Base-by-base conservation (phyloP, 2,329 filamentous ascomycete genomes). In the Amesomyces nigricolor region DNA sequence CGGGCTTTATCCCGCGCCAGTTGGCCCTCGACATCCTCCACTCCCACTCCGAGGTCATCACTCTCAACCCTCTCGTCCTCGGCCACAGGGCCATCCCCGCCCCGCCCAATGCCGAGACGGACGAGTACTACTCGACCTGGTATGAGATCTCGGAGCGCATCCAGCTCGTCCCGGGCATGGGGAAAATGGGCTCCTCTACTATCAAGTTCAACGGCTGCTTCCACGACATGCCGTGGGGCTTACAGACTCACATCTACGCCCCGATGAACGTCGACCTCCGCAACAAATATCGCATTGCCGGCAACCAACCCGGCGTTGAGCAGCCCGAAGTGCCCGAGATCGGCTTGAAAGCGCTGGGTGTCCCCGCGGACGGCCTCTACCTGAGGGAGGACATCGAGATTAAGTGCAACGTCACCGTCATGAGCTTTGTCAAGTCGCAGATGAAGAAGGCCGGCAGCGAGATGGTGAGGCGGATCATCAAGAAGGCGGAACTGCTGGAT, bases 81-180 rank as follows among this genome's bases (percentile, higher is more conserved):
- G 73, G 74, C 38, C 79, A 85, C 72, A 80, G 81, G 60, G 72
- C 82, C 57, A 85, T 87, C 67, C 75, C 82, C 51, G 83, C 85
- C 1, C 85, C 85, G 29, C 83, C 83, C 71, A 77, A 85, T 70
- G 84, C 85, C 60, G 78, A 82, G 54, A 73, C 82, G 61, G 85
- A 88, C 70, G 85, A 88, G 69, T 88, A 78, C 71, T 88, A 86
- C 70, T 82, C 82, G 59, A 86, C 85, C 30, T 88, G 85, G 85
- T 88, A 88, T 68, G 83, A 88, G 69, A 87, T 88, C 65, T 79
- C 73, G 55, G 79, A 88, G 74, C 79, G 83, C 64, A 84, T 88
- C 57, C 84, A 87, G 66, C 81, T 83, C 62, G 72, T 87, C 5
- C 85, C 85, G 0, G 85, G 85, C 35, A 72, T 87, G 53, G 85